Conservation (phyloP, 768 basidiomycete genomes). For the Agrocybe praecox region DNA sequence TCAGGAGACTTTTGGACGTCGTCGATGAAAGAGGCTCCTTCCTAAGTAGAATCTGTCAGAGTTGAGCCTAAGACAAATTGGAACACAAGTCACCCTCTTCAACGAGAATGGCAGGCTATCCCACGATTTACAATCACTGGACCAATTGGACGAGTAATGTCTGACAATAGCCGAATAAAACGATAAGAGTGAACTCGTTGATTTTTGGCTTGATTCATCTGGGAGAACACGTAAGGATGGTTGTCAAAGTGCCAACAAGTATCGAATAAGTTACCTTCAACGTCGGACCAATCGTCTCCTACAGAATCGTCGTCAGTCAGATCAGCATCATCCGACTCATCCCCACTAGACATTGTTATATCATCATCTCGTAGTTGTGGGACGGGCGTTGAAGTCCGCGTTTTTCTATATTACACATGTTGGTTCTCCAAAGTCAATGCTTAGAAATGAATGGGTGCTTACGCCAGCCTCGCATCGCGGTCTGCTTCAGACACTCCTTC, state of each 20-base stretch:
- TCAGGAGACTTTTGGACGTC: neutral
- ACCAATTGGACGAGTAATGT: slow-evolving; percentile 43
- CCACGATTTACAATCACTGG: slow-evolving; percentile 41
- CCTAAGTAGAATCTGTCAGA: slow-evolving; percentile 16
- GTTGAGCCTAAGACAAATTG: neutral
- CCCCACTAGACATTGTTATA: slow-evolving; percentile 60
- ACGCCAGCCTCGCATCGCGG: slow-evolving; percentile 76
- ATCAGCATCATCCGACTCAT: slow-evolving; percentile 81
- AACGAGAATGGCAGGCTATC: slow-evolving; percentile 49
- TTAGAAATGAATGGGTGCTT: slow-evolving; percentile 25
- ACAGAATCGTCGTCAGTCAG: slow-evolving; percentile 57
- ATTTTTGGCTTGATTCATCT: slow-evolving; percentile 19
- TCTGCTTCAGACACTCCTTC: slow-evolving; percentile 65
- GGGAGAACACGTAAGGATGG: neutral
- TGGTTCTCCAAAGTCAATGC: neutral
- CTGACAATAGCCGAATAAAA: slow-evolving; percentile 52
- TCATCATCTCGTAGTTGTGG: slow-evolving; percentile 42
- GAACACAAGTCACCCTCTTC: slow-evolving; percentile 37
- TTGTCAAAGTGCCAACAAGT: neutral
- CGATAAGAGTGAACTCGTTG: slow-evolving; percentile 31
- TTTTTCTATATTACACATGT: slow-evolving; percentile 38
- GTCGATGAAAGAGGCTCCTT: slow-evolving; percentile 20
- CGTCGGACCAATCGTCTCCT: slow-evolving; percentile 50
- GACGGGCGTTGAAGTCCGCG: slow-evolving; percentile 49
- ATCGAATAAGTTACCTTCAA: slow-evolving; percentile 35